Evolutionary conservation across 345 rosid genomes (phyloP), one percentile per base, ranked within the genome.

Genomic region (Salix udensis): DNA sequence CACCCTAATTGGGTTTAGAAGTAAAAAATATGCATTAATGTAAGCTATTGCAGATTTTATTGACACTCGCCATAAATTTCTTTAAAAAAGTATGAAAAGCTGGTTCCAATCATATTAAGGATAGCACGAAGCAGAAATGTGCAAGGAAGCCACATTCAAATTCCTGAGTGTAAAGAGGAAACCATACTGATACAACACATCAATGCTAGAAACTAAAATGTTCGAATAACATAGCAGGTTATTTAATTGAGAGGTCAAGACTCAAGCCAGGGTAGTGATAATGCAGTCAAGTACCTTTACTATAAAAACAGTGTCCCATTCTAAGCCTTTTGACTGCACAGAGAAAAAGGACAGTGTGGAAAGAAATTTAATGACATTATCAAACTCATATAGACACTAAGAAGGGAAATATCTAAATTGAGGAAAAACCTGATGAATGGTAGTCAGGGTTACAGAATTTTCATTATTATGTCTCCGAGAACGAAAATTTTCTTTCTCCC

Each of bases 251-350:
- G 40, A 66, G 37, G 53, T 1, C 72, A 70, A 48, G 34, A 34
- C 76, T 1, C 70, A 70, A 60, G 28, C 44, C 76, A 48, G 65
- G 21, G 34, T 31, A n/a, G 61, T 37, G 37, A 5, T 73, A 73
- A 80, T 65, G 74, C 12, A 70, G 65, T 15, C 55, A 73, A 74
- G 50, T 88, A 95, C 98, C 97, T 92, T 95, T 79, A 91, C 88
- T 76, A 95, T 85, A 88, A 95, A 95, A 82, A 93, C 97, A 48
- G 83, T 71, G 84, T 93, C 98, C 98, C 98, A 95, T 74, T 95
- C 98, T 76, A 95, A 85, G 82, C 98, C 98, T 87, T 95, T 95
- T 30, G 98, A 93, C 98, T 93, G 90, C 91, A 85, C 68, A 81
- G 65, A 81, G 21, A 74, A 80, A 58, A 60, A 72, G 37, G 64